Conservation (phyloP, 176 grass and related monocot genomes). For the bread wheat (Triticum aestivum) region IWGSC_CS_RefSeq_v2.1 NC_057814.1:418668357-418668856, state of each 20-base stretch:
- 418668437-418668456: neutral
- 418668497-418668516: too few relatives aligned
- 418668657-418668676: neutral
- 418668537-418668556: too few relatives aligned
- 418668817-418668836: neutral
- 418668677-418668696: neutral
- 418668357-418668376: conserved; percentile 14
- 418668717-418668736: neutral
- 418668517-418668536: too few relatives aligned
- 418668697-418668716: neutral
- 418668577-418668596: too few relatives aligned
- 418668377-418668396: neutral
- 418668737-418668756: neutral
- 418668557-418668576: too few relatives aligned
- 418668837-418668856: neutral
- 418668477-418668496: neutral
- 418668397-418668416: neutral
- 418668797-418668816: neutral
- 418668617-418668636: neutral
- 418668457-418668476: neutral
- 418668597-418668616: neutral
- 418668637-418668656: neutral
- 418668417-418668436: neutral
- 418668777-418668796: neutral
- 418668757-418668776: neutral